Conservation (phyloP, 352 stramenopile genomes). For the Phytophthora citrophthora region DNA sequence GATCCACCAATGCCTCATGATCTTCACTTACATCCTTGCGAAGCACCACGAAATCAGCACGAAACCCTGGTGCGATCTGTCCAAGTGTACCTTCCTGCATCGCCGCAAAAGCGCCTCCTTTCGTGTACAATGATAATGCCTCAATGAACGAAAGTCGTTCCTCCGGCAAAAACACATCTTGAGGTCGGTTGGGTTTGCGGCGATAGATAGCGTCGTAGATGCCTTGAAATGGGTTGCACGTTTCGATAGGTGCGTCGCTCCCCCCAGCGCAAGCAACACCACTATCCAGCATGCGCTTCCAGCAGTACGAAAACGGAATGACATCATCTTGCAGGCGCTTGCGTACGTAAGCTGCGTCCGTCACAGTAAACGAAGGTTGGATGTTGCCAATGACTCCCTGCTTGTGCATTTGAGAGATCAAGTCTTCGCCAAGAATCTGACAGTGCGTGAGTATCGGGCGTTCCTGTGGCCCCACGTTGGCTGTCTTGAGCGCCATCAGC, state of each 20-base stretch:
- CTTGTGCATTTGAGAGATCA: slow-evolving; percentile 72
- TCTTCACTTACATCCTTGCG: slow-evolving; percentile 56
- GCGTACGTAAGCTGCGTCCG: slow-evolving; percentile 79
- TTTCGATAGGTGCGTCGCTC: slow-evolving; percentile 89
- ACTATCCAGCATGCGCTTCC: slow-evolving; percentile 80
- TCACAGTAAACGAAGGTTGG: slow-evolving; percentile 90
- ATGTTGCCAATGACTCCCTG: slow-evolving; percentile 89
- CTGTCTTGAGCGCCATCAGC: slow-evolving; percentile 64
- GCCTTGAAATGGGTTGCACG: slow-evolving; percentile 86
- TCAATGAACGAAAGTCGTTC: slow-evolving; percentile 78
- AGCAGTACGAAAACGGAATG: slow-evolving; percentile 81
- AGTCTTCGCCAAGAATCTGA: slow-evolving; percentile 81
- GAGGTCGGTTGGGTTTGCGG: slow-evolving; percentile 48
- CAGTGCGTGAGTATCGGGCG: slow-evolving; percentile 92
- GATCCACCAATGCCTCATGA: slow-evolving; percentile 45
- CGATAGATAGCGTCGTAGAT: slow-evolving; percentile 91
- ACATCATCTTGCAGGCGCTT: slow-evolving; percentile 71
- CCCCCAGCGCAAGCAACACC: slow-evolving; percentile 83
- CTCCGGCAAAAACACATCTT: slow-evolving; percentile 64
- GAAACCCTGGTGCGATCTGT: slow-evolving; percentile 56
- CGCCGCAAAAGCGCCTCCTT: slow-evolving; percentile 68
- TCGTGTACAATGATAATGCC: slow-evolving; percentile 85
- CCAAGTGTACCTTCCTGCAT: slow-evolving; percentile 66
- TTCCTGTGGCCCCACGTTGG: slow-evolving; percentile 49
- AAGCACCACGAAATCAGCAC: slow-evolving; percentile 80